Base-by-base conservation (phyloP, 345 rosid genomes). In the Sisymbrium altissimum region DNA sequence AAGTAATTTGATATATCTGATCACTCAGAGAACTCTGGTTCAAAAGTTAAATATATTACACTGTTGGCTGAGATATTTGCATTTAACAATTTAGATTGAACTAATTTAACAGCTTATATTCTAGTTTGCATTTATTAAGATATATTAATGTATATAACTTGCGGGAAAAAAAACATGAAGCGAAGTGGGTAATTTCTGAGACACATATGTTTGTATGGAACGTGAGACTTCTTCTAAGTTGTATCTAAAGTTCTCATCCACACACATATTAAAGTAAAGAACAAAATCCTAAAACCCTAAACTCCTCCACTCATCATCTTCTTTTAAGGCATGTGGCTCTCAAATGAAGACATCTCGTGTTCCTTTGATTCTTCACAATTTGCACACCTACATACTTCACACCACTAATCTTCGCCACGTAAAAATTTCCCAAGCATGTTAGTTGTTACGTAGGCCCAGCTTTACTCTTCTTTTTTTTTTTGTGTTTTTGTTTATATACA, bases 321-420 rank as follows among this genome's bases (percentile, higher is more conserved):
- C 21, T 48, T 57, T 71, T 10, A 48, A 71, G 41, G 53, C 41
- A 71, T 61, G 75, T 61, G 75, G 75, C 68, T 71, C 19, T 60
- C 50, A 60, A 48, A 60, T 60, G 68, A 71, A 71, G 75, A 48
- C 75, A 71, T 71, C 75, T 60, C 75, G 68, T 71, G 75, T 71
- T 38, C 9, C 49, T 60, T 60, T 36, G 68, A 71, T 35, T 60
- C 68, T 49, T 71, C 68, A 38, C 32, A 49, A 7, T 61, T 49
- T 48, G 59, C 64, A 39, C 39, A 40, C 6, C 6, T 40, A 15
- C 21, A 43, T 15, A 17, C 23, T 17, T 46, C 12, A 17, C 52
- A 59, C 67, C 75, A 59, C 67, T 46, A 58, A 33, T 58, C 58
- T 33, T 70, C 17, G 74, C 45, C 74, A 70, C 74, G 67, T 59